phyloP scores from a whole-genome alignment of 768 basidiomycete species.

The Mycena alexandri region DNA sequence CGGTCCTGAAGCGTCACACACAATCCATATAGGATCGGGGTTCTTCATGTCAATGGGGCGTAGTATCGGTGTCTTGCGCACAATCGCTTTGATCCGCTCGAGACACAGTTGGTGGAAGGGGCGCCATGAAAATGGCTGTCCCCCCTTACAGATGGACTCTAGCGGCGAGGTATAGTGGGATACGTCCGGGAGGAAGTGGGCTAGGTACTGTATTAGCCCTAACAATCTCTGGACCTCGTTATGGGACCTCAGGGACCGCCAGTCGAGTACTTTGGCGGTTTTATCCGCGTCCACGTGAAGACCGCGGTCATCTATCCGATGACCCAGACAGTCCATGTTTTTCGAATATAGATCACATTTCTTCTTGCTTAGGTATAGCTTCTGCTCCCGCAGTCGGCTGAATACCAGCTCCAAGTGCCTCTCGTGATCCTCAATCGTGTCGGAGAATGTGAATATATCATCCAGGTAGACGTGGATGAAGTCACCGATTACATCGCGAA shows the following conservation, averaged over 20 bases:
- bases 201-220: no score
- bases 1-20: constrained; percentile 2
- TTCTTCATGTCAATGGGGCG: no score
- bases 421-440: constrained; percentile 53
- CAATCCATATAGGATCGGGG: constrained; percentile 5
- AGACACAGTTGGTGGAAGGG: no score
- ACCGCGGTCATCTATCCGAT: no score
- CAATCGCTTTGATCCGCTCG: no score
- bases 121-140: neutral
- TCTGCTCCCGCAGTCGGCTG: constrained; percentile 39
- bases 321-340: no score
- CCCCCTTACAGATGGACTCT: neutral
- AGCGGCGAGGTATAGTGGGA: neutral
- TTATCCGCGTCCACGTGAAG: no score
- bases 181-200: no score
- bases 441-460: constrained; percentile 56
- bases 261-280: no score
- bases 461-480: constrained; percentile 61
- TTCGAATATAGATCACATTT: constrained; percentile 43
- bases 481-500: constrained; percentile 50
- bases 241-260: no score
- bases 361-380: constrained; percentile 48
- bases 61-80: no score
- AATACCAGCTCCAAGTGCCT: constrained; percentile 49
- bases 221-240: no score